Evolutionary conservation across 2,329 filamentous ascomycete species (phyloP), one percentile per base, ranked within the genome.

Genomic region (Trichoderma sp.): DNA sequence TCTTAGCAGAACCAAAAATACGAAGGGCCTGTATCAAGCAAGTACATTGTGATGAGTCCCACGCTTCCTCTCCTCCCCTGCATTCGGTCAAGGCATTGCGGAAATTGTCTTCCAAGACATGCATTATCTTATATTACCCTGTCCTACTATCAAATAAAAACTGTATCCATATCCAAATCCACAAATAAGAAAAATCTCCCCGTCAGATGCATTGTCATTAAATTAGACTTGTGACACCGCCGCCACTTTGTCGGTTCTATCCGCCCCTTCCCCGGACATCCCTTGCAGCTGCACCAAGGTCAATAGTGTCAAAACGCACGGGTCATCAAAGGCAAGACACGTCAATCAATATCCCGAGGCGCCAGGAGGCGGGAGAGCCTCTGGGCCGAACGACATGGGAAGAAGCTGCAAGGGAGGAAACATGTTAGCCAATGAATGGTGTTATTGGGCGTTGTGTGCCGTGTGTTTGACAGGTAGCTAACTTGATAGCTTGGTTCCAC

Each of bases 371-470:
- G 84, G 84, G 64, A 92, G 82, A 64, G 87, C 83, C 47, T 89
- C 87, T 0, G 90, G 90, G 0, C 91, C 90, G 80, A 92, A 93
- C 0, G 90, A 92, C 76, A 91, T 80, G 2, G 91, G 91, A 47
- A 93, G 84, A 72, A 93, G 82, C 91, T 92, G 71, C 5, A 66
- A 15, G 61, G 62, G 26, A 23, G 4, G 2, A 58, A 3, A n/a
- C 8, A 7, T 17, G 70, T 74, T 34, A 77, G 75, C 70, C 23
- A n/a, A 43, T n/a, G 15, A n/a, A 39, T 30, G 50, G 20, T 26
- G 15, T 15, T 23, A 23, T 23, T 47, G 36, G 26, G 5, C 8
- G 28, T 11, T 53, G 63, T 26, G 34, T 53, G 47, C 39, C 61
- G 36, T 32, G 47, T 43, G 17, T 47, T 39, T 50, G 15, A 43